A percentile compares a stretch with the other conserved stretches of the same genome.
phyloP scores from a whole-genome alignment of 352 stramenopile species.

The Phytopythium delawarense region DNA sequence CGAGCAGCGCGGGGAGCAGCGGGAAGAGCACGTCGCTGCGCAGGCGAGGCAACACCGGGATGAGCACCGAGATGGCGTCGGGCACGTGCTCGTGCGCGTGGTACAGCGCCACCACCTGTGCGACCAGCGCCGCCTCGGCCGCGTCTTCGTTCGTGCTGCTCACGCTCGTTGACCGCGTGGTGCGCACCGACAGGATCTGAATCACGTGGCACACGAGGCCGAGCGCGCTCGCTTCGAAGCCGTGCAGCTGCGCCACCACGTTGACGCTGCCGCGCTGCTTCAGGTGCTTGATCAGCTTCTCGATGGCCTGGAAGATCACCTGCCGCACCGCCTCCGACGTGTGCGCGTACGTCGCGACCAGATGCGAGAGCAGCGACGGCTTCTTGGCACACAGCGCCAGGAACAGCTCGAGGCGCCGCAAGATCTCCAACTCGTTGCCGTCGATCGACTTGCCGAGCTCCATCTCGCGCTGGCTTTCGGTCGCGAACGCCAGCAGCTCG shows the following conservation, averaged over 20 bases:
- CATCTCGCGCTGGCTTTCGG: conserved; percentile 31
- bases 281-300: conserved; percentile 85
- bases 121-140: conserved; percentile 43
- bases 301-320: conserved; percentile 68
- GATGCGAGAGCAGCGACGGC: conserved; percentile 45
- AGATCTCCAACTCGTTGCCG: conserved; percentile 41
- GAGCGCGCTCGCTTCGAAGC: conserved; percentile 53
- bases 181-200: conserved; percentile 58
- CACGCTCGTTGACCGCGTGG: not conserved
- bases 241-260: conserved; percentile 65
- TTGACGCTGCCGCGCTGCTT: conserved; percentile 59
- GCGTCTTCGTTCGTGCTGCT: conserved; percentile 27
- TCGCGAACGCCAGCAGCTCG: conserved; percentile 41
- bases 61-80: conserved; percentile 65
- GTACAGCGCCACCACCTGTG: conserved; percentile 62
- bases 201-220: conserved; percentile 74
- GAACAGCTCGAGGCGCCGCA: conserved; percentile 68
- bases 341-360: conserved; percentile 58
- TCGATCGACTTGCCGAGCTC: conserved; percentile 33
- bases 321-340: conserved; percentile 60
- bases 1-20: conserved; percentile 52
- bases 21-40: conserved; percentile 53
- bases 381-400: conserved; percentile 78
- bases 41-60: conserved; percentile 58
- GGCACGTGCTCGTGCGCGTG: conserved; percentile 46